Percentiles rank a stretch among this genome's conserved stretches.
Evolutionary conservation across 2,329 filamentous ascomycete species (phyloP).

Genomic region (Pyricularia sp.): DNA sequence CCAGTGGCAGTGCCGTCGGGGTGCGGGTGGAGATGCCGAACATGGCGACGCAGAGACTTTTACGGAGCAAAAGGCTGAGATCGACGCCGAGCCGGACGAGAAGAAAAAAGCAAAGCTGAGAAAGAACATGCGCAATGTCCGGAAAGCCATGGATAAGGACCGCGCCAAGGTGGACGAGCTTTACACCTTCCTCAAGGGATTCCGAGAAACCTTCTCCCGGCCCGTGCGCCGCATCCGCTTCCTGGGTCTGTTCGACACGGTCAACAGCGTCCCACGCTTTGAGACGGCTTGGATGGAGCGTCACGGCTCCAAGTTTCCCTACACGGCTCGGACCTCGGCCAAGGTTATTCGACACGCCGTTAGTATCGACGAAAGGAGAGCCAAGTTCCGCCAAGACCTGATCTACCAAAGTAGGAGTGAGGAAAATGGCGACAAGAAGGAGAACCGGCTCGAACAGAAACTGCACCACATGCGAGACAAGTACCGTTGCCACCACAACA

Average conservation of each 20-base stretch:
- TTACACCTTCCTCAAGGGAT: conserved; percentile 64
- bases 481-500: conserved; percentile 16
- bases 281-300: conserved; percentile 67
- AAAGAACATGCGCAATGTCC: background rate
- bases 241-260: conserved; percentile 69
- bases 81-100: background rate
- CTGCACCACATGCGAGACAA: conserved; percentile 17
- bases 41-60: background rate
- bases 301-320: conserved; percentile 52
- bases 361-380: conserved; percentile 56
- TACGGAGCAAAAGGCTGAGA: conserved; percentile 20
- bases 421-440: conserved; percentile 4
- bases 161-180: conserved; percentile 41
- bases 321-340: conserved; percentile 44
- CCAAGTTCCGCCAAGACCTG: conserved; percentile 59
- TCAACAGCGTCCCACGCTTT: conserved; percentile 68
- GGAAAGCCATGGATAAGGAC: background rate
- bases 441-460: conserved; percentile 9
- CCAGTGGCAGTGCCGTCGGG: conserved; percentile 53
- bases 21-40: conserved; percentile 27
- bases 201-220: conserved; percentile 68
- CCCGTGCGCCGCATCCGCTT: conserved; percentile 63
- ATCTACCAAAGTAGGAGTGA: conserved; percentile 36
- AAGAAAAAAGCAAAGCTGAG: background rate
- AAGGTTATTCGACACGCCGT: conserved; percentile 56